Evolutionary conservation across 345 rosid genomes (phyloP), one percentile per base, ranked within the genome.

Genomic region (Heritiera fomes): DNA sequence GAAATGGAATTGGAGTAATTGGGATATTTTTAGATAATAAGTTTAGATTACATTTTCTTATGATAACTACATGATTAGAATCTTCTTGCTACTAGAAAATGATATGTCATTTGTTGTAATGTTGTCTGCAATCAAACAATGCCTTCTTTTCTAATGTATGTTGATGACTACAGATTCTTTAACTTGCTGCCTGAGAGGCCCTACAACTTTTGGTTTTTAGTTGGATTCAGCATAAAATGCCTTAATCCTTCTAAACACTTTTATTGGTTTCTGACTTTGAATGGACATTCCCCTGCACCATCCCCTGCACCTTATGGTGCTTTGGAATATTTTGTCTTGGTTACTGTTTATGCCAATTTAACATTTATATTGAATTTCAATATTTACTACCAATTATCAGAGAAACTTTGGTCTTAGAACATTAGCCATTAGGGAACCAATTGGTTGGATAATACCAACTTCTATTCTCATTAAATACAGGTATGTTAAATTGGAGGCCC

Each of bases 351-450:
- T 63, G 11, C 68, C 43, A 63, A 63, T 63, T 2, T 32, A 34
- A 63, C 45, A 63, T 32, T 63, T 14, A 5, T 34, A 34, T 32
- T 34, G 11, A 5, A 20, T 34, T 17, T 14, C 43, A 14, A 32
- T 34, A 18, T 38, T 43, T 15, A 14, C 9, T 34, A 2, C 68
- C 43, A 34, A 34, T 60, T 30, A 63, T 32, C 45, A 34, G 5
- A 30, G 67, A 62, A 14, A 62, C 60, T 62, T 62, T 62, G 43
- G 67, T 14, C 12, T 62, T 68, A 68, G n/a, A 68, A 68, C 50
- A 46, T 45, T 23, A 20, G 55, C 45, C 50, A 46, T 45, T 23
- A 20, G 55, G 50, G 73, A n/a, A 30, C 34, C 10, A 69, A 15
- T 68, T 1, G 9, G n/a, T 67, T 10, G 53, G 5, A 9, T 65